Evolutionary conservation across 2,329 filamentous ascomycete species (phyloP).

Genomic region (Sporothrix schenckii): DNA sequence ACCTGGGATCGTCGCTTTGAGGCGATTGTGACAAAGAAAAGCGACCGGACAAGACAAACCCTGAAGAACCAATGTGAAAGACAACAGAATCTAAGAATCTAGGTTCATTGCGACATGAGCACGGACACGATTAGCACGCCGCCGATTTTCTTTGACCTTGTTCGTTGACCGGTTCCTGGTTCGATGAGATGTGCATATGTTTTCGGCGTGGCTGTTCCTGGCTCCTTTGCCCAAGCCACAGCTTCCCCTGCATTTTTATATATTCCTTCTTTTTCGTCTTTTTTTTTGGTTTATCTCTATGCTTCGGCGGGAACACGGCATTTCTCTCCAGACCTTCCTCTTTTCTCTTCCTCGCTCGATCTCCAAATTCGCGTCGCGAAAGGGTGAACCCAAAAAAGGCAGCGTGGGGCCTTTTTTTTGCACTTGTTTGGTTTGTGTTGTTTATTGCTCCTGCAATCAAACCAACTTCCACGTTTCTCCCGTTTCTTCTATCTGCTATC

Average conservation of each 20-base stretch:
- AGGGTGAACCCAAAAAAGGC: not conserved
- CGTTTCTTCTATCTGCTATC: not conserved
- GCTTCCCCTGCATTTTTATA: not conserved
- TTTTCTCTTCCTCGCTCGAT: not conserved
- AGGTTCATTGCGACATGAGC: not conserved
- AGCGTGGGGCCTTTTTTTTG: slow-evolving; percentile 9
- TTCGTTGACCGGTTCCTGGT: slow-evolving; percentile 6
- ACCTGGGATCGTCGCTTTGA: not conserved
- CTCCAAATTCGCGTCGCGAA: not conserved
- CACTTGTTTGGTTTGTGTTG: not conserved
- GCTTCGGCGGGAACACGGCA: too few relatives aligned
- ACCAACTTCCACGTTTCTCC: not conserved
- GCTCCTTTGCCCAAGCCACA: slow-evolving; percentile 19
- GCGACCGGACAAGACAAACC: not conserved
- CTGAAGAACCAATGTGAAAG: not conserved
- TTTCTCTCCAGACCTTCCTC: not conserved
- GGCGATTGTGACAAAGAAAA: slow-evolving; percentile 6
- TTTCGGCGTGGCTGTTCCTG: slow-evolving; percentile 11
- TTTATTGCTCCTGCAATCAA: not conserved
- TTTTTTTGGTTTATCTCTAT: not conserved
- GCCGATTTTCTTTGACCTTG: not conserved
- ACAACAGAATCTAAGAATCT: not conserved
- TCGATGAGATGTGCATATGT: not conserved
- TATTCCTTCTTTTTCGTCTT: not conserved
- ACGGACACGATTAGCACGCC: not conserved